phyloP scores from a whole-genome alignment of 2,329 filamentous ascomycete species.

The Aspergillus pseudotamarii region DNA sequence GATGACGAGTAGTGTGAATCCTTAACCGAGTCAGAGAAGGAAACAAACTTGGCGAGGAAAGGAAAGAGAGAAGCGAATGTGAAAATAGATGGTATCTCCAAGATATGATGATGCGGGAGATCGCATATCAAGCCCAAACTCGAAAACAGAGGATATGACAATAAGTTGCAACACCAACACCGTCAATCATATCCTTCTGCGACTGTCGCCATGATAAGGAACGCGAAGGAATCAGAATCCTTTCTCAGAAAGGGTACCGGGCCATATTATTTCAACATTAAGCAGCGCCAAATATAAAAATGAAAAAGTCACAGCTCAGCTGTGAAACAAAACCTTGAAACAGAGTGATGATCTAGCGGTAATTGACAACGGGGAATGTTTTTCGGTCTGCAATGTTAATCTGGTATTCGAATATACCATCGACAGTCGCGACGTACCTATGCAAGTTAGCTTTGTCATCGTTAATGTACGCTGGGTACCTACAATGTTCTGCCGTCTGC shows the following conservation, averaged over 20 bases:
- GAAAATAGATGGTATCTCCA: neutral
- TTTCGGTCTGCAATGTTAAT: constrained; percentile 52
- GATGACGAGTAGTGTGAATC: neutral
- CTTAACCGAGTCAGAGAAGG: neutral
- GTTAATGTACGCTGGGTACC: constrained; percentile 25
- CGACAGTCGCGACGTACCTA: constrained; percentile 52
- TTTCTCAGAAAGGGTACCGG: neutral
- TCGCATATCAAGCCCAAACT: neutral
- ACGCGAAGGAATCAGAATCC: neutral
- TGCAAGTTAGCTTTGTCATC: constrained; percentile 12
- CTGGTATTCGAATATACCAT: constrained; percentile 52
- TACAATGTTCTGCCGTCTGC: constrained; percentile 51
- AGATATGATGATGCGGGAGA: neutral
- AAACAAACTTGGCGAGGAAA: neutral
- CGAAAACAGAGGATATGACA: neutral
- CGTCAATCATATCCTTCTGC: neutral
- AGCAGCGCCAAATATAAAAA: neutral
- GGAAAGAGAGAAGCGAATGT: neutral
- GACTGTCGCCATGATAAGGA: neutral
- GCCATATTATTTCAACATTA: neutral
- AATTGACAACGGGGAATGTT: constrained; percentile 48
- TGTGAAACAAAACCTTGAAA: neutral
- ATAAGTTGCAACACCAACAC: neutral
- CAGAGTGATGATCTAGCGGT: constrained; percentile 36
- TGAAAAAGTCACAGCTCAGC: neutral